phyloP scores from a whole-genome alignment of 108 stramenopile species.

The Cyclotella distinguenda region DNA sequence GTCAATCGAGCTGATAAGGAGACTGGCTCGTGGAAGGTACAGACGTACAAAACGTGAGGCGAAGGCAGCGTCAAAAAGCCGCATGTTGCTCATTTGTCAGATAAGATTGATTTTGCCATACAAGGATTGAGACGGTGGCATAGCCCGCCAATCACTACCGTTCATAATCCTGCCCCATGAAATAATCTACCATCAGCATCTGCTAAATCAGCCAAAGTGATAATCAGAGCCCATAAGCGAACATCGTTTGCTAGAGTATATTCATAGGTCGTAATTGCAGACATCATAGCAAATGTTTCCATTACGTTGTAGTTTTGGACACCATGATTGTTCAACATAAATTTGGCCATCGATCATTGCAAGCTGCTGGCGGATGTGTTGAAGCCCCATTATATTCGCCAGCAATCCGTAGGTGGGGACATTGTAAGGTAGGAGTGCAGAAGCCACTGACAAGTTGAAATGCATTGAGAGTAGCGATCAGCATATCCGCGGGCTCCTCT shows the following conservation, averaged over 20 bases:
- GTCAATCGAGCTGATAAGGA: no score
- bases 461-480: background rate
- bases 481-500: background rate
- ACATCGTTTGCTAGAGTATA: conserved; percentile 3
- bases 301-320: background rate
- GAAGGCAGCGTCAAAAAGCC: no score
- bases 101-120: no score
- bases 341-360: background rate
- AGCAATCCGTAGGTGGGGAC: background rate
- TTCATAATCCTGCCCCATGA: background rate
- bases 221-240: background rate
- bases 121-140: no score
- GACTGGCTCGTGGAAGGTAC: no score
- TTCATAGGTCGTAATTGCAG: background rate
- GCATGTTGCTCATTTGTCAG: no score
- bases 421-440: background rate
- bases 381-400: background rate
- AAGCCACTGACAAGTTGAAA: conserved; percentile 13
- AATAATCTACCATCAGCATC: background rate
- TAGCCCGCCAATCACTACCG: background rate
- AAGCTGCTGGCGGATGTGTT: background rate
- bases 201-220: background rate
- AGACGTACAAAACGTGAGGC: no score
- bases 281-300: background rate
- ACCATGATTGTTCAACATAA: background rate